Evolutionary conservation across 495 filamentous ascomycete genomes (phyloP).

Genomic region (Monascus purpureus): DNA sequence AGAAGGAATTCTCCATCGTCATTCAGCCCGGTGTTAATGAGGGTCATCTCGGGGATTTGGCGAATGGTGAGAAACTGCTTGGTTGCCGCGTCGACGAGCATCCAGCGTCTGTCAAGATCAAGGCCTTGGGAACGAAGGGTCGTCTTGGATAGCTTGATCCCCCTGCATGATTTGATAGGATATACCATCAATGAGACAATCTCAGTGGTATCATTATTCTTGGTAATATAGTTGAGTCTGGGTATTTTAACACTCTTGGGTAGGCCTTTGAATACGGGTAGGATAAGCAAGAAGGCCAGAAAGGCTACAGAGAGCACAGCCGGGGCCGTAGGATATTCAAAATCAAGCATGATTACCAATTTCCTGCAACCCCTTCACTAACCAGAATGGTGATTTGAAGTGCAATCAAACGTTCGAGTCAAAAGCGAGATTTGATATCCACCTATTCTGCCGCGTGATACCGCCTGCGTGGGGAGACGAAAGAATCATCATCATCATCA

Average conservation of each 20-base stretch:
- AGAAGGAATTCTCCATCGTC: conserved; percentile 11
- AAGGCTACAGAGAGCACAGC: neutral
- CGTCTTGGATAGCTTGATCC: conserved; percentile 53
- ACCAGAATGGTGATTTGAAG: no score
- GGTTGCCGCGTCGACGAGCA: conserved; percentile 26
- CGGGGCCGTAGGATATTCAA: neutral
- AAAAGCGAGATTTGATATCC: no score
- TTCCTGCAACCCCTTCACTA: no score
- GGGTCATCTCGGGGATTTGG: conserved; percentile 28
- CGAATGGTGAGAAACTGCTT: conserved; percentile 30
- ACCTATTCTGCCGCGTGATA: no score
- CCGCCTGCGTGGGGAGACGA: no score
- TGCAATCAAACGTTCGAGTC: no score
- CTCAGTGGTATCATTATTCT: conserved; percentile 12
- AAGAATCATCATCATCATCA: no score
- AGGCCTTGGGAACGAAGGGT: conserved; percentile 59
- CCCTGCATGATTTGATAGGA: conserved; percentile 80
- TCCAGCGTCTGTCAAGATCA: conserved; percentile 58
- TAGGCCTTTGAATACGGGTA: neutral
- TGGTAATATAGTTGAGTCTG: neutral
- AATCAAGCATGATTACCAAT: neutral
- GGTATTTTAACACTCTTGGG: neutral
- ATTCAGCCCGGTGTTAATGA: conserved; percentile 22
- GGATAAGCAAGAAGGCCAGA: neutral
- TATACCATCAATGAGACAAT: conserved; percentile 54